Conservation (phyloP, 2,329 filamentous ascomycete genomes). For the Alternaria brassicae region DNA sequence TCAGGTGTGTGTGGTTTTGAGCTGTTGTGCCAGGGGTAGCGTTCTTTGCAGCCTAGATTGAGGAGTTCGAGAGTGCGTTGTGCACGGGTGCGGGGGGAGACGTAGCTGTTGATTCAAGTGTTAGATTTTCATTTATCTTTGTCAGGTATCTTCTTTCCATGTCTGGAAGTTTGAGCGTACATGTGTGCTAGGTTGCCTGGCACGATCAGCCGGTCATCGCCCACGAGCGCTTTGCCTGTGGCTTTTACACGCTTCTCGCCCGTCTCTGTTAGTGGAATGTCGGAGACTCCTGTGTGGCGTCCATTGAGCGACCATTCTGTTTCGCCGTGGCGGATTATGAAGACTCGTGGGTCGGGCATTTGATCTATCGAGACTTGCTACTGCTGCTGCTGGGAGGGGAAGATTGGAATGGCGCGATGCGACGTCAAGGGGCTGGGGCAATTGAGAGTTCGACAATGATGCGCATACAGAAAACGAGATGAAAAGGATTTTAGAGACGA, state of each 20-base stretch:
- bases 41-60: slow-evolving; percentile 71
- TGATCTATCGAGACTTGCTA: slow-evolving; percentile 1
- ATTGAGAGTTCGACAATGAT: not conserved
- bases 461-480: not conserved
- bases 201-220: slow-evolving; percentile 82
- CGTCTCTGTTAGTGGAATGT: slow-evolving; percentile 82
- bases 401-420: not conserved
- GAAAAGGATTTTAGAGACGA: not conserved
- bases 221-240: slow-evolving; percentile 84
- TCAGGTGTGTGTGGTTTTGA: slow-evolving; percentile 10
- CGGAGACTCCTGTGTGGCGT: slow-evolving; percentile 77
- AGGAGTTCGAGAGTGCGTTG: slow-evolving; percentile 91
- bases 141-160: too few species aligned
- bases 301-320: slow-evolving; percentile 94
- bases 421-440: not conserved
- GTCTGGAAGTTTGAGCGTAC: slow-evolving; percentile 55
- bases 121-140: too few species aligned
- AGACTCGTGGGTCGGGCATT: slow-evolving; percentile 58
- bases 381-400: not conserved
- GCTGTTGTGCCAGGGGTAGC: slow-evolving; percentile 70
- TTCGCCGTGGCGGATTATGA: slow-evolving; percentile 80
- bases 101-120: slow-evolving; percentile 63
- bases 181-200: slow-evolving; percentile 83
- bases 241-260: slow-evolving; percentile 64
- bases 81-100: slow-evolving; percentile 83